Evolutionary conservation across 2,329 filamentous ascomycete species (phyloP), one percentile per base, ranked within the genome.

Genomic region (Ceratocystis variospora): DNA sequence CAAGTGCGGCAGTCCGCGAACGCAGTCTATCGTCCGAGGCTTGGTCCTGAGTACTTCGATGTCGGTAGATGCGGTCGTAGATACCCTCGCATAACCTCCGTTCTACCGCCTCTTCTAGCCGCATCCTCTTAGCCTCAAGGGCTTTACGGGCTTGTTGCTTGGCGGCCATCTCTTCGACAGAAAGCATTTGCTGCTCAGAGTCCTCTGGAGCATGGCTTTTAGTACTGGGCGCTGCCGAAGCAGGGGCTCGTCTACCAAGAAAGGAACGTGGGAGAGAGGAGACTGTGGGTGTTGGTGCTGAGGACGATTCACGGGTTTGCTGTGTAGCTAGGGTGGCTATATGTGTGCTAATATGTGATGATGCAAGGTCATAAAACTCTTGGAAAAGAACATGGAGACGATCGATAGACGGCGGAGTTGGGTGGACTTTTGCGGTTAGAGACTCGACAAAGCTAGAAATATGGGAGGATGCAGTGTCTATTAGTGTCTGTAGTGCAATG

Each of bases 1-100:
- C 83, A 57, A 99, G 77, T 0, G 94, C 91, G 22, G 93, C 93
- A 1, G 92, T 96, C 72, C 96, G 94, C 8, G 94, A 99, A 37
- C 94, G 85, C 63, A 99, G 79, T 73, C 96, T 96, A 72, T 96
- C 92, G 73, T 99, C 94, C 72, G 93, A 84, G 12, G 94, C 92
- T 75, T 96, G 93, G 73, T 99, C 94, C 72, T 97, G 87, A 0
- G 93, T 96, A 73, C 83, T 94, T 68, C 88, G 85, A 74, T 99
- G 94, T 61, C 91, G 86, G 82, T 93, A 99, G 73, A 99, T 90
- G 70, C 88, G 87, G 67, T 87, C 82, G 73, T 97, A 97, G 59
- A 93, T 86, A 64, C 87, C 86, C 73, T 96, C 90, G 72, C 90
- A 95, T 10, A 92, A 83, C 69, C 88, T 84, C 69, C 89, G 84